A percentile compares a stretch with the other conserved stretches of the same genome.
These are phyloP conservation scores for Metschnikowia anglica DNA, from an alignment of 805 yeast species.

Conservation along the genomic window DNA sequence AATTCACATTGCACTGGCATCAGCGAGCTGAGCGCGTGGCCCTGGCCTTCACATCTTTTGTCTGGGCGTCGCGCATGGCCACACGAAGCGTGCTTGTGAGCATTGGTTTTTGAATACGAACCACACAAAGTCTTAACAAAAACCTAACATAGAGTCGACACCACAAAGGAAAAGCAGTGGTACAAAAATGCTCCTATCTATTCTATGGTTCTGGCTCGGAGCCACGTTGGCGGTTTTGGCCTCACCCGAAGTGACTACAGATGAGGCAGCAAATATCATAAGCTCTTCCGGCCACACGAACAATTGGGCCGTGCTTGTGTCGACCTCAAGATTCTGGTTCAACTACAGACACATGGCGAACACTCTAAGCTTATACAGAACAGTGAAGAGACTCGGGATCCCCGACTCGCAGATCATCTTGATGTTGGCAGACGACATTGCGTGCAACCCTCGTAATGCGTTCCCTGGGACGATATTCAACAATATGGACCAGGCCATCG, in stretches of 20 bases:
- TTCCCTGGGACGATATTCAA: conserved; percentile 96
- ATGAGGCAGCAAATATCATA: conserved; percentile 14
- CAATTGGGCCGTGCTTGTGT: conserved; percentile 85
- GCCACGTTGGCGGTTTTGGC: neutral
- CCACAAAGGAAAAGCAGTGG: too few species aligned
- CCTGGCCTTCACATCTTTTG: neutral
- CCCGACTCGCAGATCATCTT: conserved; percentile 97
- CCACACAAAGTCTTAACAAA: neutral
- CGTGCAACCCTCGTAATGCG: conserved; percentile 94
- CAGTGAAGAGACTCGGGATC: conserved; percentile 92
- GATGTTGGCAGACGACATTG: conserved; percentile 95
- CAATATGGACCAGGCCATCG: conserved; percentile 87
- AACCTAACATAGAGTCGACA: neutral
- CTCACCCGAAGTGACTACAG: neutral
- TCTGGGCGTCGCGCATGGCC: neutral
- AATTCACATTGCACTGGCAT: too few species aligned
- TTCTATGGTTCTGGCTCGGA: conserved; percentile 2
- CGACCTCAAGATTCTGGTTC: conserved; percentile 97
- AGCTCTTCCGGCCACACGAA: conserved; percentile 53
- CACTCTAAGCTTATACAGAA: conserved; percentile 88
- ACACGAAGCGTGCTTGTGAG: neutral
- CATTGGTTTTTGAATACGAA: neutral
- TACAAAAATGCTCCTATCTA: conserved; percentile 6
- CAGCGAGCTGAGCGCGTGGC: too few species aligned
- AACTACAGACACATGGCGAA: conserved; percentile 98